A percentile compares a stretch with the other conserved stretches of the same genome.
Conservation (phyloP, 805 yeast species). For the Spathaspora boniae region DNA sequence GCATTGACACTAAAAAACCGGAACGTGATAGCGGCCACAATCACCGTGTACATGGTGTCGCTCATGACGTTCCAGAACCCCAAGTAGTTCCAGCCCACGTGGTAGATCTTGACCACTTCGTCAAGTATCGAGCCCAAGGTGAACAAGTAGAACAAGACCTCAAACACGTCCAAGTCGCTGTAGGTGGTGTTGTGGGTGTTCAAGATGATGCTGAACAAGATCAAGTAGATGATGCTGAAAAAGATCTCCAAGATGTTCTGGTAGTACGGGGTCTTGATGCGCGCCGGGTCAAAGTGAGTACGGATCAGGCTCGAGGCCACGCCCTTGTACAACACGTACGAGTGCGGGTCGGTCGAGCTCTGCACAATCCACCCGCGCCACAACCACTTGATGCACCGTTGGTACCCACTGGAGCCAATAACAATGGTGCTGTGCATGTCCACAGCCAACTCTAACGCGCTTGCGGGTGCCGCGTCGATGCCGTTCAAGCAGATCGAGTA, state of each 20-base stretch:
- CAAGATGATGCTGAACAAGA: constrained; percentile 59
- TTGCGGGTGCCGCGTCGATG: constrained; percentile 59
- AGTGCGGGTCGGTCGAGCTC: constrained; percentile 62
- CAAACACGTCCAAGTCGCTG: constrained; percentile 40
- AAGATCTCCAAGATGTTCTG: constrained; percentile 71
- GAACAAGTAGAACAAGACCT: constrained; percentile 57
- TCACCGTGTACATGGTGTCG: constrained; percentile 59
- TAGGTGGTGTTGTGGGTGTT: constrained; percentile 49
- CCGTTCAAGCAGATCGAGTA: constrained; percentile 64
- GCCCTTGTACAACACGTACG: constrained; percentile 62
- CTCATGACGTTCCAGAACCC: constrained; percentile 81
- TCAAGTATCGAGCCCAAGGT: constrained; percentile 66
- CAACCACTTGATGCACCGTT: constrained; percentile 81
- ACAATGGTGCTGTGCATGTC: constrained; percentile 78
- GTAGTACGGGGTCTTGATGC: constrained; percentile 81
- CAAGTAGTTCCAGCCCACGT: constrained; percentile 68
- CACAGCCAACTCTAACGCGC: constrained; percentile 80
- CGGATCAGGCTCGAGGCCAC: constrained; percentile 51
- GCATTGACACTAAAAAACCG: constrained; percentile 42
- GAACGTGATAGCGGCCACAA: constrained; percentile 50
- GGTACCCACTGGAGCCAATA: constrained; percentile 78
- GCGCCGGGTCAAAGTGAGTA: constrained; percentile 74
- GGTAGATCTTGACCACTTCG: constrained; percentile 68
- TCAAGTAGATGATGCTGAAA: constrained; percentile 61
- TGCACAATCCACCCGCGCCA: constrained; percentile 95